phyloP scores from a whole-genome alignment of 2,329 filamentous ascomycete species.

The Fragosphaeria purpurea region DNA sequence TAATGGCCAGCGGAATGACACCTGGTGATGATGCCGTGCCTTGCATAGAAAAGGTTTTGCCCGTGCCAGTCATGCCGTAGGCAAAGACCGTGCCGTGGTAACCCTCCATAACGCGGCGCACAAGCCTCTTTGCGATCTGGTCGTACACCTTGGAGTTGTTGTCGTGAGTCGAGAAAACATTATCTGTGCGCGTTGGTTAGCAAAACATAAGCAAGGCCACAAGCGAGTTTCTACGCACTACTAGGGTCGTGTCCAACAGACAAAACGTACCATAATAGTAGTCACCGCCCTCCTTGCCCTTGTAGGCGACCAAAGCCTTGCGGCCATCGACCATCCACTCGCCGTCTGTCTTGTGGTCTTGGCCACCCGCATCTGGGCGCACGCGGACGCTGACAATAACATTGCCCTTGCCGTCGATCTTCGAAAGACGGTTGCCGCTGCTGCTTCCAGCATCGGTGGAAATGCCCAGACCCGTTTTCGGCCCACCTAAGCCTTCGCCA shows the following conservation, averaged over 20 bases:
- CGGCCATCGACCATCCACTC: slow-evolving; percentile 92
- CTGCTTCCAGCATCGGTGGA: slow-evolving; percentile 5
- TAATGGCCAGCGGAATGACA: slow-evolving; percentile 94
- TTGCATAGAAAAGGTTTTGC: slow-evolving; percentile 99
- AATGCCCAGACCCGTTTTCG: slow-evolving; percentile 19
- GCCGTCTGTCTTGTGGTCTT: slow-evolving; percentile 54
- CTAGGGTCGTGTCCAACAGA: too few relatives aligned
- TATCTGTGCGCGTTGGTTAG: slow-evolving; percentile 51
- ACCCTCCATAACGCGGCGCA: slow-evolving; percentile 95
- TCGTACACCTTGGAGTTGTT: slow-evolving; percentile 95
- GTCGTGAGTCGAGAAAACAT: slow-evolving; percentile 89
- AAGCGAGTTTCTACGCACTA: not conserved
- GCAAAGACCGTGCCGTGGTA: slow-evolving; percentile 98
- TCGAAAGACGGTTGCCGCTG: slow-evolving; percentile 39
- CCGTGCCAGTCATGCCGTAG: slow-evolving; percentile 97
- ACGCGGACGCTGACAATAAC: slow-evolving; percentile 93
- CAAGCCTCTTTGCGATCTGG: slow-evolving; percentile 82
- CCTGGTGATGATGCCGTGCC: slow-evolving; percentile 90
- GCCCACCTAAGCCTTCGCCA: slow-evolving; percentile 41
- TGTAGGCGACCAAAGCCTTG: slow-evolving; percentile 70
- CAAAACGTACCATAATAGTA: slow-evolving; percentile 70
- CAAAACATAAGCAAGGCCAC: not conserved
- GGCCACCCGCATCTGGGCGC: slow-evolving; percentile 65
- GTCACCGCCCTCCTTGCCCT: slow-evolving; percentile 82
- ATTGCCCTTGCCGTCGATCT: slow-evolving; percentile 76